Evolutionary conservation across 768 basidiomycete species (phyloP).

Genomic region (Mycena polygramma): DNA sequence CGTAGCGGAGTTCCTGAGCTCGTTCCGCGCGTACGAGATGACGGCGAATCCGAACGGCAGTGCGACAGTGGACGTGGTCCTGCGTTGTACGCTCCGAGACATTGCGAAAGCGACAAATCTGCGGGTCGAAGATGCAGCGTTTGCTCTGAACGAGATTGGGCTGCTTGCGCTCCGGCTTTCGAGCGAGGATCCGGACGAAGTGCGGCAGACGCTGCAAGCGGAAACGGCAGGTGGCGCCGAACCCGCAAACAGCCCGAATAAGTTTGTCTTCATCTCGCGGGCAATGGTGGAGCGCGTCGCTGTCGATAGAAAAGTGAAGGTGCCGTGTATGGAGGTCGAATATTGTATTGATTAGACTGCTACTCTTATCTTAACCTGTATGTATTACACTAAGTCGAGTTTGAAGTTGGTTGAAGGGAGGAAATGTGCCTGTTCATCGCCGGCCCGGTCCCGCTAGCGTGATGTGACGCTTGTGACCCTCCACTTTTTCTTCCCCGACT

Average conservation of each 20-base stretch:
- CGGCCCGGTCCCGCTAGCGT: neutral
- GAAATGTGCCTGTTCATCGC: too few relatives aligned
- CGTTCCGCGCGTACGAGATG: slow-evolving; percentile 70
- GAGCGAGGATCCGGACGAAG: slow-evolving; percentile 43
- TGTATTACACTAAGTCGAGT: too few relatives aligned
- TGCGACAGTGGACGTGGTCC: slow-evolving; percentile 75
- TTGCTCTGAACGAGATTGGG: slow-evolving; percentile 90
- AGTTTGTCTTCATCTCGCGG: slow-evolving; percentile 68
- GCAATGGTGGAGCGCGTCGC: slow-evolving; percentile 80
- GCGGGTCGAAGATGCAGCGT: slow-evolving; percentile 87
- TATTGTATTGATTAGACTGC: slow-evolving; percentile 25
- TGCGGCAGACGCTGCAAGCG: slow-evolving; percentile 34
- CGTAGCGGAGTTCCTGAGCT: slow-evolving; percentile 66
- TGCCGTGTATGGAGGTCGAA: slow-evolving; percentile 67
- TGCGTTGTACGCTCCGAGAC: slow-evolving; percentile 80
- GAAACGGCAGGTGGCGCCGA: slow-evolving; percentile 47
- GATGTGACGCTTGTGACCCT: slow-evolving; percentile 4
- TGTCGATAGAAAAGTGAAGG: slow-evolving; percentile 77
- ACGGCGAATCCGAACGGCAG: slow-evolving; percentile 73
- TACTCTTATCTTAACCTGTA: too few relatives aligned
- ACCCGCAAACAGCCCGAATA: slow-evolving; percentile 57
- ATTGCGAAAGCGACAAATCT: slow-evolving; percentile 87
- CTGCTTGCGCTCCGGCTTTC: slow-evolving; percentile 66
- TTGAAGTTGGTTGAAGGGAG: too few relatives aligned
- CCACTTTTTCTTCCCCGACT: neutral